Percentiles rank a stretch among this genome's conserved stretches.
These are phyloP conservation scores for Saitoella complicata DNA, from an alignment of 805 yeast genomes.

Conservation along the genomic window DNA sequence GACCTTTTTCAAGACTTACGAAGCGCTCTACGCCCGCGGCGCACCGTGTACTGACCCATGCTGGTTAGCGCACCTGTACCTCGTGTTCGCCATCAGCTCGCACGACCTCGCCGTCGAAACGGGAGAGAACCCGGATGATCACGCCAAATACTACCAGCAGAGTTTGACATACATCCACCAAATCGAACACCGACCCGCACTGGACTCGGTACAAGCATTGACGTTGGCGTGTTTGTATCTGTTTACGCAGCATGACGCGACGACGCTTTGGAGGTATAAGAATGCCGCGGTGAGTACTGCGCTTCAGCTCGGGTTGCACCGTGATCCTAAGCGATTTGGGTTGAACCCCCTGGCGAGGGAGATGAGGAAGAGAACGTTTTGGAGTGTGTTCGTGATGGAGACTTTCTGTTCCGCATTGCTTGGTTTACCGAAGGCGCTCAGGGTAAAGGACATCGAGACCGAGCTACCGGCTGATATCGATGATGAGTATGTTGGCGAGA, in stretches of 20 bases:
- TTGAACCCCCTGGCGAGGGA: conserved; percentile 62
- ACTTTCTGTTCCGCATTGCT: conserved; percentile 55
- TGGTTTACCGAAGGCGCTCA: conserved; percentile 68
- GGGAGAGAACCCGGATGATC: conserved; percentile 2
- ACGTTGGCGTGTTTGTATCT: conserved; percentile 56
- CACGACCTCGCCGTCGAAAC: conserved; percentile 10
- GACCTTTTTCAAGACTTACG: conserved; percentile 48
- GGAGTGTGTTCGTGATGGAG: conserved; percentile 72
- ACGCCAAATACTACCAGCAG: conserved; percentile 10
- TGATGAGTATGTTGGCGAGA: conserved; percentile 15
- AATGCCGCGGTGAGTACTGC: conserved; percentile 69
- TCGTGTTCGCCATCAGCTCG: conserved; percentile 18
- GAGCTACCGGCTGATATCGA: conserved; percentile 41
- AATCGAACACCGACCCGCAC: conserved; percentile 12
- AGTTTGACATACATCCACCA: conserved; percentile 3
- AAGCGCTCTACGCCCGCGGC: conserved; percentile 12
- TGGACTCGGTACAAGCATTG: conserved; percentile 37
- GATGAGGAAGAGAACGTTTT: conserved; percentile 64
- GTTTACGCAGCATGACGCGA: conserved; percentile 54
- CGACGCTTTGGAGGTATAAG: conserved; percentile 58
- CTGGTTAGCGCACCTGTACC: conserved; percentile 16
- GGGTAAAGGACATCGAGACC: conserved; percentile 74
- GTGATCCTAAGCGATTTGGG: conserved; percentile 40
- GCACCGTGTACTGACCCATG: conserved; percentile 7
- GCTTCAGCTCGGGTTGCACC: conserved; percentile 66